Evolutionary conservation across 192 early-diverging fungal genomes (phyloP).

Genomic region (Coemansia sp.): DNA sequence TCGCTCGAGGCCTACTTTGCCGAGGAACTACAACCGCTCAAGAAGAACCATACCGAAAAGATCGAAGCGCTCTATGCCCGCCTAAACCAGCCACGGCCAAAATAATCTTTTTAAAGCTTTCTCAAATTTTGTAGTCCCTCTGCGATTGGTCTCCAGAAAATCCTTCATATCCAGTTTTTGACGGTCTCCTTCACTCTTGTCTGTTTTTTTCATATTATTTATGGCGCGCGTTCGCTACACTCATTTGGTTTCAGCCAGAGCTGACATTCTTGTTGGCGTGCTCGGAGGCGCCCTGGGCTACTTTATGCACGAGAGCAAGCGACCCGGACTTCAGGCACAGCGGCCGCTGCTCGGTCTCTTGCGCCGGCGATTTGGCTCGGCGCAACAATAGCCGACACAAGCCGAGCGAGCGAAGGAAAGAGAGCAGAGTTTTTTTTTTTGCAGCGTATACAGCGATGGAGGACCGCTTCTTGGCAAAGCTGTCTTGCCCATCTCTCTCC

Average conservation of each 20-base stretch:
- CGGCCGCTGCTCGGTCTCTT: constrained; percentile 35
- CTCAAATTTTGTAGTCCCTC: background rate
- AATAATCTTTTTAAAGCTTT: background rate
- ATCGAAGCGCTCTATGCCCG: constrained; percentile 14
- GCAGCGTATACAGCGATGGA: constrained; percentile 2
- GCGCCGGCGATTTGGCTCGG: constrained; percentile 23
- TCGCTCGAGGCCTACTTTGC: constrained; percentile 39
- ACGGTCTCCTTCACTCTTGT: background rate
- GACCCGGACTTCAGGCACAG: constrained; percentile 23
- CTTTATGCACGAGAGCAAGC: constrained; percentile 51
- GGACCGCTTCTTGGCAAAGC: background rate
- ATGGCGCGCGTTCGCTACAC: constrained; percentile 41
- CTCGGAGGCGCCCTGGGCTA: constrained; percentile 46
- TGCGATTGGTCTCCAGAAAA: no score
- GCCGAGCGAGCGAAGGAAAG: background rate
- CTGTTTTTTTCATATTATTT: background rate
- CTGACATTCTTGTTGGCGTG: constrained; percentile 38
- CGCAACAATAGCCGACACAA: background rate
- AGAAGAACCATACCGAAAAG: constrained; percentile 8
- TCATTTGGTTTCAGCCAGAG: constrained; percentile 44
- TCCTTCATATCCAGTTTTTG: background rate
- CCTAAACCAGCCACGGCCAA: background rate
- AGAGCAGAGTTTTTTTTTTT: background rate
- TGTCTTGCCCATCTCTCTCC: background rate
- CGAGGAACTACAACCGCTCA: constrained; percentile 13